Conservation (phyloP, 163 green algal genomes). For the Chloromonas sp. region DNA sequence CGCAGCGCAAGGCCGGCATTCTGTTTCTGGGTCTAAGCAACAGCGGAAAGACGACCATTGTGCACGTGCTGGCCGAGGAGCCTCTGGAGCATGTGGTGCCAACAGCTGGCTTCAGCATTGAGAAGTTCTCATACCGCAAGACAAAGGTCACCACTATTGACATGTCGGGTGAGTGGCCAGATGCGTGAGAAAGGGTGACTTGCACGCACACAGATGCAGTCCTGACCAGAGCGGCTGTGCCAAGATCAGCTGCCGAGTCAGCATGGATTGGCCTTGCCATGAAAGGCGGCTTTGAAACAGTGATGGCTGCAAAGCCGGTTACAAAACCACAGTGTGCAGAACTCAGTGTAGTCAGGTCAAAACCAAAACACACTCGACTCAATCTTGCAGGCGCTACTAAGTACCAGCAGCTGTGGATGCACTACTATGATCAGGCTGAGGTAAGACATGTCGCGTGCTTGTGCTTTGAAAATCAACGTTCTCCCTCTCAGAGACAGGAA, state of each 20-base stretch:
- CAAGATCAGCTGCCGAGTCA: too few species aligned
- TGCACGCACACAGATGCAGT: too few species aligned
- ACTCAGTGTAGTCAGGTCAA: too few species aligned
- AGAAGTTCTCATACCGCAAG: neutral
- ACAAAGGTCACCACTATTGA: neutral
- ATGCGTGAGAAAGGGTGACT: neutral
- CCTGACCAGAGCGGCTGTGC: too few species aligned
- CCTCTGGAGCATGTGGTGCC: neutral
- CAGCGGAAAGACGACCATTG: neutral
- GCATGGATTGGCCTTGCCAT: too few species aligned
- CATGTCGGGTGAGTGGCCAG: neutral
- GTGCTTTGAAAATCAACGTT: too few species aligned
- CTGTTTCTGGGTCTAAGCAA: neutral
- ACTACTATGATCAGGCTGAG: neutral
- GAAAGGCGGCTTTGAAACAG: too few species aligned
- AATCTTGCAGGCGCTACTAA: neutral
- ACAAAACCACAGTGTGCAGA: too few species aligned
- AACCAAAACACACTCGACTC: too few species aligned
- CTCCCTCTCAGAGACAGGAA: too few species aligned
- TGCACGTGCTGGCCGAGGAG: neutral
- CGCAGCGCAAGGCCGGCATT: neutral
- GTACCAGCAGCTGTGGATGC: neutral
- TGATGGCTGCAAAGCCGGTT: too few species aligned
- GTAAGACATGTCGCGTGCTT: neutral
- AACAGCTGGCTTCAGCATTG: neutral